Evolutionary conservation across 345 rosid genomes (phyloP), one percentile per base, ranked within the genome.

Genomic region (Viola odorata): DNA sequence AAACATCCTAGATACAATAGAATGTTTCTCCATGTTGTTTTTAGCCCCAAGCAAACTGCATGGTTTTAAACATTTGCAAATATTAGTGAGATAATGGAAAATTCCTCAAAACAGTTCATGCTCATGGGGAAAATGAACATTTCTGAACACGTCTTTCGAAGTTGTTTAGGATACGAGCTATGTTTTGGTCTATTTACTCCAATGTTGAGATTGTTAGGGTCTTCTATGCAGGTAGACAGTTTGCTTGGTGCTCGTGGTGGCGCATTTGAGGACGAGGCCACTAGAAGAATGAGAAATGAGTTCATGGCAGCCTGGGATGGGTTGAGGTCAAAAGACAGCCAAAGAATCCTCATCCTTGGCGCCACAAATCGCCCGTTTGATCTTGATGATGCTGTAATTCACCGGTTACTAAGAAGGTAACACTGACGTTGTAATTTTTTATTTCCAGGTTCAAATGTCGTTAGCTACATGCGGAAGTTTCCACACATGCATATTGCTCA

Each of bases 261-360:
- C 71, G 79, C 95, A 49, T 84, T 67, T 63, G 99, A 94, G 71
- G 96, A 94, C 1, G 99, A 94, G 64, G 99, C 97, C 42, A 94
- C 99, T 42, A 82, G 99, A 75, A 84, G 99, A 78, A 94, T 91
- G 99, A 86, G 96, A 73, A 94, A 94, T 52, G 99, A 94, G 74
- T 94, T 94, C 70, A 94, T 94, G 99, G 91, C 99, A 52, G 97
- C 99, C 45, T 94, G 99, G 99, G 99, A 94, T 80, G 97, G 99
- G 57, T 79, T 94, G 71, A 84, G 96, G 72, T 78, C 97, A 52
- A 91, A 91, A 76, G 97, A 88, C 58, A 94, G 92, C 76, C 95
- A 94, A 78, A 85, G 96, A 72, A 88, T 94, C 56, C 96, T 94
- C 51, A 85, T 94, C 65, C 96, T 94, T 37, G 99, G 96, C 58